Base-by-base conservation (phyloP, 139 green algal species). In the Eudorina sp. region DNA sequence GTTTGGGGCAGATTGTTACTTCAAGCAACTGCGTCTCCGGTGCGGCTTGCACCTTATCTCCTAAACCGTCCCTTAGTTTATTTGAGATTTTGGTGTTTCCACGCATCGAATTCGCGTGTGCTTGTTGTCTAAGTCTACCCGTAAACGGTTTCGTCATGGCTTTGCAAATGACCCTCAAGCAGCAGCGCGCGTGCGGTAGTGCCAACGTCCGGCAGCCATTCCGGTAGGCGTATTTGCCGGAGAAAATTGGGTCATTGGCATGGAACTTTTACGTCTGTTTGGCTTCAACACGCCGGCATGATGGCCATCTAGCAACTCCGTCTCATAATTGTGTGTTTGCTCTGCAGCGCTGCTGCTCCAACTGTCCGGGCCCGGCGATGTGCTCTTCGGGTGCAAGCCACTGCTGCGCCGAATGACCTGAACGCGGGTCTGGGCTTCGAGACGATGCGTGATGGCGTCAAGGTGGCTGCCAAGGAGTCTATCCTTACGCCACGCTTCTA, bases 401-500 rank as follows among this genome's bases (percentile, higher is more conserved):
- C 86, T 23, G 86, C 90, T 51, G 34, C 66, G 29, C 29, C 46
- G 6, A 81, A 64, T 46, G 84, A 87, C 38, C 83, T 89, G 14
- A 88, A 64, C 66, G 36, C 53, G 0, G 51, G 82, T 31, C 87
- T 93, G 45, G 90, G 90, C 77, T 93, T 93, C 87, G 70, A 93
- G 86, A 91, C 87, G 8, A 93, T 93, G 90, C 87, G 97, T 23
- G 92, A 95, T 72, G 97, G 97, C 46, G 92, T 99, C 41, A 99
- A 99, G 95, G 93, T 93, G 58, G 94, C 95, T 25, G 89, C 93
- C 5, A 83, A 94, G 3, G 97, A 99, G 90, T 96, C 94, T 0
- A 58, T 99, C 9, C 91, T 99, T 34, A 98, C 97, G 0, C 97
- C 97, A 5, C 94, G 97, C 27, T 99, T 99, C 94, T 99, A 99